Conservation (phyloP, 2,329 filamentous ascomycete species). For the Cercospora sp. region DNA sequence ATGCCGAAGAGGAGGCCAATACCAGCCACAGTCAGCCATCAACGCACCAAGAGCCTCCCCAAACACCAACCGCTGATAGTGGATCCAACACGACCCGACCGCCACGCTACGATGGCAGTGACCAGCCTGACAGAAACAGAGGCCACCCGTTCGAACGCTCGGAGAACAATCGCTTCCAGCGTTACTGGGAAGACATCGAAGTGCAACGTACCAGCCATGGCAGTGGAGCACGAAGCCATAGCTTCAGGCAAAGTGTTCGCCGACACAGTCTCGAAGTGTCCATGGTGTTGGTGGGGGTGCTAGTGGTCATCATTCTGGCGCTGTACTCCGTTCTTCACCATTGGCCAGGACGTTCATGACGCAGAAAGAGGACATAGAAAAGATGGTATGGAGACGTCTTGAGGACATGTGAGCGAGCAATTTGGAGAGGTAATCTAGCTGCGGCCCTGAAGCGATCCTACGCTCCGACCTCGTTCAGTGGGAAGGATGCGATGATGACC, state of each 20-base stretch:
- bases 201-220: background rate
- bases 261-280: background rate
- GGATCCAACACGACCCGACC: background rate
- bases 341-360: background rate
- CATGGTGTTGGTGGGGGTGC: background rate
- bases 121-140: background rate
- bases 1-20: background rate
- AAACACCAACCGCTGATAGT: background rate
- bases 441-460: background rate
- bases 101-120: background rate
- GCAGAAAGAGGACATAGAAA: background rate
- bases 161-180: background rate
- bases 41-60: background rate
- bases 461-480: background rate
- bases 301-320: background rate
- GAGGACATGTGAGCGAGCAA: background rate
- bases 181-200: background rate
- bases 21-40: background rate
- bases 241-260: background rate
- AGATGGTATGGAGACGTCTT: background rate
- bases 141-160: background rate
- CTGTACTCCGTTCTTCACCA: background rate
- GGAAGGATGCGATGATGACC: background rate
- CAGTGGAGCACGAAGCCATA: background rate
- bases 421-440: background rate